Percentiles rank a stretch among this genome's conserved stretches.
Conservation (phyloP, 1,284 basidiomycete genomes). For the Ceratobasidium sp. region DNA sequence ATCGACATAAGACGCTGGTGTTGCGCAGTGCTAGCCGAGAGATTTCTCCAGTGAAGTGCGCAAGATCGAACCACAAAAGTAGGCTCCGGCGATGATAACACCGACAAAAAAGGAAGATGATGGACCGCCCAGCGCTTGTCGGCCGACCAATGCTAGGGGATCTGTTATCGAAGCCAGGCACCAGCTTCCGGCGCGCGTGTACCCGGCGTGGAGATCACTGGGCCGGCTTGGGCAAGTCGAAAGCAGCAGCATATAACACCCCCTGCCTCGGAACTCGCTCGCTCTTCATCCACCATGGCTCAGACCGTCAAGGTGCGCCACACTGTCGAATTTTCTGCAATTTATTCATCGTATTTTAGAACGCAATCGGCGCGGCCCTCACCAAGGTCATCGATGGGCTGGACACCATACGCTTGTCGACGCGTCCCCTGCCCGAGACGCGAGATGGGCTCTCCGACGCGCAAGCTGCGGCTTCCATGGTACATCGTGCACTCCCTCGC, state of each 20-base stretch:
- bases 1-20: too few species aligned
- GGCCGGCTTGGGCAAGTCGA: neutral
- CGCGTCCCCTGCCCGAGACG: constrained; percentile 35
- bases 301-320: neutral
- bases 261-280: neutral
- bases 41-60: too few species aligned
- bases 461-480: constrained; percentile 40
- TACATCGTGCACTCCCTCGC: neutral
- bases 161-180: neutral
- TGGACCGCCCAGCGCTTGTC: neutral
- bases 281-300: constrained; percentile 13
- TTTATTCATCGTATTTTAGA: neutral
- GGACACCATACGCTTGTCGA: constrained; percentile 38
- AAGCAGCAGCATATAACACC: constrained; percentile 4
- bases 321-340: neutral
- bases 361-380: constrained; percentile 13
- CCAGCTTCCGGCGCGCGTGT: neutral
- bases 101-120: neutral
- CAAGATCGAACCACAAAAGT: neutral
- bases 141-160: neutral
- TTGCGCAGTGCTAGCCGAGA: too few species aligned
- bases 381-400: constrained; percentile 5
- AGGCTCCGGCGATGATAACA: too few species aligned
- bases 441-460: constrained; percentile 44
- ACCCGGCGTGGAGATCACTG: neutral